phyloP scores from a whole-genome alignment of 164 flowering plant genomes.

The Vitis rupestris region DNA sequence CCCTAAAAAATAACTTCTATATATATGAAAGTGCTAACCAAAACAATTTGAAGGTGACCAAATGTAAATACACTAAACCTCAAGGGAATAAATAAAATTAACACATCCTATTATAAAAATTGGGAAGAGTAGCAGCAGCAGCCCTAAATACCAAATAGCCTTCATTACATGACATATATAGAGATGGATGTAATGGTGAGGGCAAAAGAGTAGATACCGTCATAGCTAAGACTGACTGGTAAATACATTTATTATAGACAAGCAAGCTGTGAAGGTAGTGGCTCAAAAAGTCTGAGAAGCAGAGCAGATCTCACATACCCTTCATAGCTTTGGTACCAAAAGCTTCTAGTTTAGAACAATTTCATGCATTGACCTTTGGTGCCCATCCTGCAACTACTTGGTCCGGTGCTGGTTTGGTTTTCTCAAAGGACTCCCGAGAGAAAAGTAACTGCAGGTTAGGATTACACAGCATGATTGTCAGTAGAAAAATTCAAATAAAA shows the following conservation, averaged over 20 bases:
- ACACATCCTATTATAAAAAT: too few relatives aligned
- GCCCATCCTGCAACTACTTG: conserved; percentile 74
- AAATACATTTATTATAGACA: not conserved
- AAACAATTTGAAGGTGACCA: too few relatives aligned
- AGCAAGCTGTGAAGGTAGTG: not conserved
- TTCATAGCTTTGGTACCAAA: conserved; percentile 1
- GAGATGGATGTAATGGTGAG: not conserved
- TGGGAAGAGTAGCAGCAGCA: too few relatives aligned
- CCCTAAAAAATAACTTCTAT: too few relatives aligned
- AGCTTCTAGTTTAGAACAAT: not conserved
- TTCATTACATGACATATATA: too few relatives aligned
- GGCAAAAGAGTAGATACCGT: not conserved
- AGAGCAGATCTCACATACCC: not conserved
- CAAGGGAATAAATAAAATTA: too few relatives aligned
- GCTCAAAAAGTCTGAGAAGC: not conserved
- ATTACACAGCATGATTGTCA: not conserved
- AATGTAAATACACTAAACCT: too few relatives aligned
- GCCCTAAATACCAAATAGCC: too few relatives aligned
- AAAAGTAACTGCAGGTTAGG: conserved; percentile 46
- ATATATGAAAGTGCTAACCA: too few relatives aligned
- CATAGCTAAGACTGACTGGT: not conserved
- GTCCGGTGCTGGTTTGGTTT: conserved; percentile 54
- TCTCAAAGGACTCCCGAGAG: conserved; percentile 57
- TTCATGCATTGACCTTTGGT: conserved; percentile 59
- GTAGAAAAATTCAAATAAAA: too few relatives aligned